A percentile compares a stretch with the other conserved stretches of the same genome.
These are phyloP conservation scores for Ophiocordyceps camponoti-floridani DNA, from an alignment of 2,329 filamentous ascomycete genomes.

Conservation along the genomic window DNA sequence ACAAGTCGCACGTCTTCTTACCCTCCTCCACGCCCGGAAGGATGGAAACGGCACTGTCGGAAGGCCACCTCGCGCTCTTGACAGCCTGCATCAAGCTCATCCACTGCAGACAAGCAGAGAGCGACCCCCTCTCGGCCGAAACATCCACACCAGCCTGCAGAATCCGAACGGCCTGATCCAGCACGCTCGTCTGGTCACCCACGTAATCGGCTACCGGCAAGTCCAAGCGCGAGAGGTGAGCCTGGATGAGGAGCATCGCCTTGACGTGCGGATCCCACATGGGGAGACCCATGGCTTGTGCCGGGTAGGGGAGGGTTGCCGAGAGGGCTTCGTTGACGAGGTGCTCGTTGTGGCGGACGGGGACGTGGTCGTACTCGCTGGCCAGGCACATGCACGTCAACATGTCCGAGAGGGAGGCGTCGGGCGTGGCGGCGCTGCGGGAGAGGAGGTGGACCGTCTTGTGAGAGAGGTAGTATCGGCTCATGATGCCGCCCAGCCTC, in stretches of 20 bases:
- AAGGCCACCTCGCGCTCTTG: slow-evolving; percentile 84
- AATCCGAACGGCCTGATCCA: slow-evolving; percentile 94
- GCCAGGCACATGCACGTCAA: slow-evolving; percentile 86
- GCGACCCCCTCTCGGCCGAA: slow-evolving; percentile 70
- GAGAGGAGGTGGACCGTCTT: slow-evolving; percentile 80
- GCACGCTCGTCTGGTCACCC: slow-evolving; percentile 73
- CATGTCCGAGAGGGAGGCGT: slow-evolving; percentile 64
- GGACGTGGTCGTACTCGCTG: slow-evolving; percentile 92
- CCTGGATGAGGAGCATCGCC: slow-evolving; percentile 81
- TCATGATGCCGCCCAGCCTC: slow-evolving; percentile 93
- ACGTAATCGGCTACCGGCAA: slow-evolving; percentile 95
- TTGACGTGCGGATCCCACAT: slow-evolving; percentile 99
- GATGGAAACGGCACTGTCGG: slow-evolving; percentile 61
- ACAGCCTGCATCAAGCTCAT: slow-evolving; percentile 77
- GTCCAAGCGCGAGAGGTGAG: slow-evolving; percentile 83
- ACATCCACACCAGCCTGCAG: slow-evolving; percentile 91
- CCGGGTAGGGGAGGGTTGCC: slow-evolving; percentile 52
- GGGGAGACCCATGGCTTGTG: slow-evolving; percentile 48
- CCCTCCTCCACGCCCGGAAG: slow-evolving; percentile 50
- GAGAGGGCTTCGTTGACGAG: slow-evolving; percentile 87
- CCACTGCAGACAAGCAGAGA: slow-evolving; percentile 64
- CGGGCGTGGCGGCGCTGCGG: slow-evolving; percentile 52
- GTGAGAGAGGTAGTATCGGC: slow-evolving; percentile 96
- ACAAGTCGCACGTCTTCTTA: slow-evolving; percentile 20
- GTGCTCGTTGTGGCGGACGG: slow-evolving; percentile 95